These are phyloP conservation scores for Lachancea fermentati DNA, from an alignment of 805 yeast genomes.

Conservation along the genomic window DNA sequence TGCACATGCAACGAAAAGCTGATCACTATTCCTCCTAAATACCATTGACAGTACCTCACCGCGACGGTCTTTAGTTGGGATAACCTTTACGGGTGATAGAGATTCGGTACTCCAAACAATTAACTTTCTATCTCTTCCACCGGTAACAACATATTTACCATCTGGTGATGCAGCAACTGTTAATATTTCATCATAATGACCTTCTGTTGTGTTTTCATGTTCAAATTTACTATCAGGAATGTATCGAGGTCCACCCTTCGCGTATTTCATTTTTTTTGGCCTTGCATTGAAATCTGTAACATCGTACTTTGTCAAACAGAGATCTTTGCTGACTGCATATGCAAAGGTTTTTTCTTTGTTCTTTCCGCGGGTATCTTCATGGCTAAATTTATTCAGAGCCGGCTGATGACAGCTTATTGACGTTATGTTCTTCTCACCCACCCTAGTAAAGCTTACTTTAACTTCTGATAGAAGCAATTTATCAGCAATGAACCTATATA, in stretches of 20 bases:
- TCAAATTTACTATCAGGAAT: slow-evolving; percentile 33
- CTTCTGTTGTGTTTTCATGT: slow-evolving; percentile 51
- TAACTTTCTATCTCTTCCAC: slow-evolving; percentile 77
- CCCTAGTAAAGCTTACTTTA: slow-evolving; percentile 43
- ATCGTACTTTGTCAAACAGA: slow-evolving; percentile 77
- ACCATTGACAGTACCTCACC: slow-evolving; percentile 67
- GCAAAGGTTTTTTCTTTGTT: slow-evolving; percentile 51
- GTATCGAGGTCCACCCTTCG: slow-evolving; percentile 52
- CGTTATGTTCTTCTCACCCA: slow-evolving; percentile 57
- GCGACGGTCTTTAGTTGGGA: slow-evolving; percentile 67
- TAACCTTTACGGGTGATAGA: slow-evolving; percentile 65
- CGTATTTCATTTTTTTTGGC: slow-evolving; percentile 61
- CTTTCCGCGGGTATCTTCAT: slow-evolving; percentile 34
- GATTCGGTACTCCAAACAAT: slow-evolving; percentile 83
- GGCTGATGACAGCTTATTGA: slow-evolving; percentile 35
- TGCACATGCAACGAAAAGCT: slow-evolving; percentile 86
- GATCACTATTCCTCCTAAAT: slow-evolving; percentile 77
- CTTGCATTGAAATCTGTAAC: slow-evolving; percentile 46
- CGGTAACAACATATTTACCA: slow-evolving; percentile 85
- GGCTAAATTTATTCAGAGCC: slow-evolving; percentile 29
- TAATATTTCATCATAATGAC: slow-evolving; percentile 72
- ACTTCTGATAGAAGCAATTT: slow-evolving; percentile 39
- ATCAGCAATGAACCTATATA: slow-evolving; percentile 63
- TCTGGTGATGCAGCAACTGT: slow-evolving; percentile 81
- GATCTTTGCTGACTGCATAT: slow-evolving; percentile 78